These are phyloP conservation scores for Neurospora sp. DNA, from an alignment of 495 filamentous ascomycete species.

Conservation along the genomic window DNA sequence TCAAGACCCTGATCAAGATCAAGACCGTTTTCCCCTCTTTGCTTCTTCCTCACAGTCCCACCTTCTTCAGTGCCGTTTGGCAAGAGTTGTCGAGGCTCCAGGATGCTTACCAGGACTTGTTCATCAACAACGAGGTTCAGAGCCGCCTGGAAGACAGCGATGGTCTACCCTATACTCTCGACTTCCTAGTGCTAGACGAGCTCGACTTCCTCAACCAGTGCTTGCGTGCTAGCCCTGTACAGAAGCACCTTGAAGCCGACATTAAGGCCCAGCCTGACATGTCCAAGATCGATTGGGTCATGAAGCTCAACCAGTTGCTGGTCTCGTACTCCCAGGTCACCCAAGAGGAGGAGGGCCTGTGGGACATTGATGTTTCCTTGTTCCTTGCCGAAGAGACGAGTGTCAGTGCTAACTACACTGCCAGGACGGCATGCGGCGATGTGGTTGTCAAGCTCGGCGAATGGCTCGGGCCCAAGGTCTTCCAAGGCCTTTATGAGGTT, in stretches of 20 bases:
- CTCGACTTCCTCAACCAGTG: conserved; percentile 87
- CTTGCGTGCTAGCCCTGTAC: conserved; percentile 72
- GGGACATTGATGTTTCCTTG: conserved; percentile 92
- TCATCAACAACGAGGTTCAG: conserved; percentile 75
- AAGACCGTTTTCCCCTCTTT: conserved; percentile 70
- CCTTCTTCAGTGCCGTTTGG: conserved; percentile 79
- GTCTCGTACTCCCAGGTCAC: conserved; percentile 85
- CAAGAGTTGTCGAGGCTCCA: conserved; percentile 66
- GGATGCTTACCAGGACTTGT: conserved; percentile 63
- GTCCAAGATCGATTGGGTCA: conserved; percentile 58
- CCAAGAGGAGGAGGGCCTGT: conserved; percentile 83
- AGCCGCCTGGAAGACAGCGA: conserved; percentile 83
- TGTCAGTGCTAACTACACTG: conserved; percentile 92
- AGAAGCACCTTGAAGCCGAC: conserved; percentile 70
- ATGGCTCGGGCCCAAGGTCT: conserved; percentile 60
- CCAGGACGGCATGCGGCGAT: conserved; percentile 83
- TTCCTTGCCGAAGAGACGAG: conserved; percentile 93
- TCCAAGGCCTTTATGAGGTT: conserved; percentile 65
- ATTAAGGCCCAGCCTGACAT: conserved; percentile 46
- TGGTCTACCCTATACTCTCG: conserved; percentile 86
- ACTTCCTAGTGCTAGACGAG: conserved; percentile 86
- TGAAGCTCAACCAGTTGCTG: conserved; percentile 73
- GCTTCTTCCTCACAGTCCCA: conserved; percentile 66
- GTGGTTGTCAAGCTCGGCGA: conserved; percentile 87
- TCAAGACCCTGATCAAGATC: conserved; percentile 89